Percentiles rank a stretch among this genome's conserved stretches.
These are phyloP conservation scores for Aureobasidium sp. DNA, from an alignment of 2,329 filamentous ascomycete species.

Conservation along the genomic window DNA sequence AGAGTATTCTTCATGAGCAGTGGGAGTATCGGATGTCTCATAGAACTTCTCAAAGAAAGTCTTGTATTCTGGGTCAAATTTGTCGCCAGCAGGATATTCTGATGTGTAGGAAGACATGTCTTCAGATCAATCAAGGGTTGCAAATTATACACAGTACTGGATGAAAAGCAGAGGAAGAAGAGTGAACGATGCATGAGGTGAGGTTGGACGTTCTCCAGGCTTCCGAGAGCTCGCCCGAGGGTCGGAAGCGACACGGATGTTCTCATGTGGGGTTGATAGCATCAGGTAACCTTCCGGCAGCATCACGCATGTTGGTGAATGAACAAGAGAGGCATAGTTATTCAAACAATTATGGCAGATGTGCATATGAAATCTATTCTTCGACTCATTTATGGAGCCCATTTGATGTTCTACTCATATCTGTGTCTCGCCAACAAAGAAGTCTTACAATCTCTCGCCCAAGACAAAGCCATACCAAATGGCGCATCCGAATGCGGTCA, in stretches of 20 bases:
- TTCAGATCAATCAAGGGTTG: not conserved
- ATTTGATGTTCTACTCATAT: not conserved
- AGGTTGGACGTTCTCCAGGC: slow-evolving; percentile 17
- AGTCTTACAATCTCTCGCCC: slow-evolving; percentile 45
- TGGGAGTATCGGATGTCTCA: slow-evolving; percentile 36
- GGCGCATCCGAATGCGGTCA: slow-evolving; percentile 59
- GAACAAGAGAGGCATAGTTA: not conserved
- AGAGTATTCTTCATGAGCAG: slow-evolving; percentile 41
- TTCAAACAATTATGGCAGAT: not conserved
- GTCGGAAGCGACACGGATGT: slow-evolving; percentile 26
- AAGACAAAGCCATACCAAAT: slow-evolving; percentile 72
- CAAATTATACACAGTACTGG: not conserved
- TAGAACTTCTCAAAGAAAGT: slow-evolving; percentile 41
- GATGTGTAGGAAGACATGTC: slow-evolving; percentile 10
- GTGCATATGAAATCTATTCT: not conserved
- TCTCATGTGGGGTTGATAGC: slow-evolving; percentile 34
- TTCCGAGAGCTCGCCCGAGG: not conserved
- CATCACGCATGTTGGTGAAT: not conserved
- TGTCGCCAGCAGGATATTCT: slow-evolving; percentile 1
- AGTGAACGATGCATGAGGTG: not conserved
- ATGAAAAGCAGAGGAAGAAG: not conserved
- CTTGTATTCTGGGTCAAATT: slow-evolving; percentile 29
- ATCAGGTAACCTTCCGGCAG: slow-evolving; percentile 18
- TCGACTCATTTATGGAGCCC: too few relatives aligned
- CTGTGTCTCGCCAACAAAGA: not conserved